These are phyloP conservation scores for Fusarium falciforme DNA, from an alignment of 2,329 filamentous ascomycete genomes.

Conservation along the genomic window DNA sequence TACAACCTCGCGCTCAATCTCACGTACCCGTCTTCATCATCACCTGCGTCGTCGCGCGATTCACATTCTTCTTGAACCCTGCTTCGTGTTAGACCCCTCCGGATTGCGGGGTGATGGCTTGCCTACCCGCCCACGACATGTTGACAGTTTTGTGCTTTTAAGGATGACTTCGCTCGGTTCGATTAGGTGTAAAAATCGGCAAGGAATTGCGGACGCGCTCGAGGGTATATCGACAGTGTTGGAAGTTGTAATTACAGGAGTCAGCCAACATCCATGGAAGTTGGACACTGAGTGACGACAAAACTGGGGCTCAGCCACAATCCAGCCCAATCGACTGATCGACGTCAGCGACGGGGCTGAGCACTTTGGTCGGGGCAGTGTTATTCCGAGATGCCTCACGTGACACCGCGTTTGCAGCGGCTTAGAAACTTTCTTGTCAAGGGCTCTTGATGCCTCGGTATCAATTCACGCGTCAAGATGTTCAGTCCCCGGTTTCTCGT, in stretches of 20 bases:
- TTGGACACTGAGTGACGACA: slow-evolving; percentile 46
- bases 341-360: slow-evolving; percentile 47
- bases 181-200: slow-evolving; percentile 13
- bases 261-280: slow-evolving; percentile 25
- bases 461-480: slow-evolving; percentile 42
- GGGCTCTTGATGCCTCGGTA: slow-evolving; percentile 10
- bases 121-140: slow-evolving; percentile 79
- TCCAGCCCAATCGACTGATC: slow-evolving; percentile 47
- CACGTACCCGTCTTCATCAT: slow-evolving; percentile 97
- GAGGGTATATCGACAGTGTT: slow-evolving; percentile 27
- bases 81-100: slow-evolving; percentile 46
- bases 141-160: slow-evolving; percentile 42
- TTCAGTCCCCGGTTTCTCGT: slow-evolving; percentile 73
- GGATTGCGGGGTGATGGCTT: slow-evolving; percentile 43
- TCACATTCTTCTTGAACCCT: slow-evolving; percentile 87
- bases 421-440: slow-evolving; percentile 6
- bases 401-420: slow-evolving; percentile 40
- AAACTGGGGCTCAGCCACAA: slow-evolving; percentile 49
- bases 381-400: slow-evolving; percentile 39
- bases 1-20: too few species aligned
- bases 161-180: slow-evolving; percentile 9
- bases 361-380: slow-evolving; percentile 2
- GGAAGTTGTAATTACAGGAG: slow-evolving; percentile 30
- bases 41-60: slow-evolving; percentile 98
- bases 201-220: slow-evolving; percentile 24